Percentiles rank a stretch among this genome's conserved stretches.
phyloP scores from a whole-genome alignment of 2,329 filamentous ascomycete genomes.

The Microascus cirrosus region DNA sequence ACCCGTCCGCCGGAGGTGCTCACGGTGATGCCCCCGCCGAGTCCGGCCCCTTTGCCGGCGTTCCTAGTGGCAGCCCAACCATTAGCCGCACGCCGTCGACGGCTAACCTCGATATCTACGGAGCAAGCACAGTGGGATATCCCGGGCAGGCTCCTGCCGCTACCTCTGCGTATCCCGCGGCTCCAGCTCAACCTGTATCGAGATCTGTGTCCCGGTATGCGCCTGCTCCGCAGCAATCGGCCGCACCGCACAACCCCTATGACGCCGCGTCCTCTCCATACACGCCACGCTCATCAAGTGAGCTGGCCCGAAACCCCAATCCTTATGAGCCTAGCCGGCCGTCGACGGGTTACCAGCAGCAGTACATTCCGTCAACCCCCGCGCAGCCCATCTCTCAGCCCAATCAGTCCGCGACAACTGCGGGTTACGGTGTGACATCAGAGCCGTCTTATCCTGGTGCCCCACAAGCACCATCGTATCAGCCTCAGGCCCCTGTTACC shows the following conservation, averaged over 20 bases:
- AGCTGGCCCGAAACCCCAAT: slow-evolving; percentile 13
- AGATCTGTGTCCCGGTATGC: slow-evolving; percentile 36
- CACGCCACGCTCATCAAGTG: slow-evolving; percentile 16
- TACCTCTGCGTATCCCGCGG: slow-evolving; percentile 18
- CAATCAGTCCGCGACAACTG: neutral
- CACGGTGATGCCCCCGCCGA: slow-evolving; percentile 46
- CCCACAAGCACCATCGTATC: neutral
- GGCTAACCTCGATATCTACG: slow-evolving; percentile 65
- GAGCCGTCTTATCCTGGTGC: neutral
- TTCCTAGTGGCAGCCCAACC: slow-evolving; percentile 58
- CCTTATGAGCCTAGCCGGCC: slow-evolving; percentile 23
- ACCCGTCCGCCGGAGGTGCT: slow-evolving; percentile 54
- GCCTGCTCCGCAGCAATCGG: slow-evolving; percentile 20
- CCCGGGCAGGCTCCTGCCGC: slow-evolving; percentile 12
- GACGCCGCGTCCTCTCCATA: slow-evolving; percentile 11
- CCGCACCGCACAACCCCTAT: slow-evolving; percentile 14
- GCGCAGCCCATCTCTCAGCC: neutral
- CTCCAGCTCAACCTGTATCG: slow-evolving; percentile 9
- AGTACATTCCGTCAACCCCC: neutral
- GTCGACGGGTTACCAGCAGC: slow-evolving; percentile 10
- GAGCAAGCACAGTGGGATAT: slow-evolving; percentile 23
- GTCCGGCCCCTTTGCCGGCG: slow-evolving; percentile 69
- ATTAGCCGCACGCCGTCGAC: slow-evolving; percentile 64
- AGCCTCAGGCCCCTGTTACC: neutral
- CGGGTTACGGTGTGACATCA: neutral